Evolutionary conservation across 306 rosid genomes (phyloP).

Genomic region (Pueraria montana): DNA sequence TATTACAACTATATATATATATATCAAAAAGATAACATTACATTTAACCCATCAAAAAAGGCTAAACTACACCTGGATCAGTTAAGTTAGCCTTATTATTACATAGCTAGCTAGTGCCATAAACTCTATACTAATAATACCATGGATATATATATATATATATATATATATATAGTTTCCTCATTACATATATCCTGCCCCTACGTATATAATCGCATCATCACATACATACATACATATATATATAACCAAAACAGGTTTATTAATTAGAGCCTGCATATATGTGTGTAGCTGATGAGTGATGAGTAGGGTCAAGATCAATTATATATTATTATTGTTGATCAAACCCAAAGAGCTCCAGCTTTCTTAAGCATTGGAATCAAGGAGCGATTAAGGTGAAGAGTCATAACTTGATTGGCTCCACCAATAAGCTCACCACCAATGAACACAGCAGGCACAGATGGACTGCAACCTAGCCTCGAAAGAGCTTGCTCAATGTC

Average conservation of each 20-base stretch:
- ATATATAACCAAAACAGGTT: slow-evolving; percentile 43
- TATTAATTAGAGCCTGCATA: neutral
- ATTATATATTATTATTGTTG: neutral
- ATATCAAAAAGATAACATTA: slow-evolving; percentile 36
- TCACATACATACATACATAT: slow-evolving; percentile 27
- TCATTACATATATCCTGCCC: slow-evolving; percentile 16
- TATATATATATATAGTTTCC: neutral
- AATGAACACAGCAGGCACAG: slow-evolving; percentile 90
- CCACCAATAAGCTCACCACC: slow-evolving; percentile 89
- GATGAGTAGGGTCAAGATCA: neutral
- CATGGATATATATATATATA: slow-evolving; percentile 31
- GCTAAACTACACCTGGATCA: slow-evolving; percentile 34
- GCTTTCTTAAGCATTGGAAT: slow-evolving; percentile 91
- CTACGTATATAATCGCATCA: slow-evolving; percentile 36
- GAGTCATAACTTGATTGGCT: slow-evolving; percentile 91
- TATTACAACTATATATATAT: slow-evolving; percentile 17
- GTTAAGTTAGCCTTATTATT: slow-evolving; percentile 55
- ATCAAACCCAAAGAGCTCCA: slow-evolving; percentile 87
- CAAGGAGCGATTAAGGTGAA: slow-evolving; percentile 83
- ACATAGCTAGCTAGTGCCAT: neutral
- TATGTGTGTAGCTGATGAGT: slow-evolving; percentile 1
- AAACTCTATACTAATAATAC: slow-evolving; percentile 28
- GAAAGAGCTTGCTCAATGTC: slow-evolving; percentile 91
- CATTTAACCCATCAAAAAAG: slow-evolving; percentile 21
- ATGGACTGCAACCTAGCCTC: slow-evolving; percentile 73